These are phyloP conservation scores for Lentinus polychrous DNA, from an alignment of 1,284 basidiomycete genomes.

Conservation along the genomic window DNA sequence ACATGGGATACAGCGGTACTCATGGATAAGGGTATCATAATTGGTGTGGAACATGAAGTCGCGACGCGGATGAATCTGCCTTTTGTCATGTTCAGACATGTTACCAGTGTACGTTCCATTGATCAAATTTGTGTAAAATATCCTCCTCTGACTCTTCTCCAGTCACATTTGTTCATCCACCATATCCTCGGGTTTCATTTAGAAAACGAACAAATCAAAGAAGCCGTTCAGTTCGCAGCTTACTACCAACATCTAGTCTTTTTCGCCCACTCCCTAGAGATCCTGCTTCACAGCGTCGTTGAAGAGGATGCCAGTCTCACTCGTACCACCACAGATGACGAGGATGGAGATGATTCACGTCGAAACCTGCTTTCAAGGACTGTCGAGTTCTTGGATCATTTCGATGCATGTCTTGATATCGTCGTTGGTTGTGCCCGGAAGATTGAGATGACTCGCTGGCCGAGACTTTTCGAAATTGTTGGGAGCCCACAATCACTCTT, in stretches of 20 bases:
- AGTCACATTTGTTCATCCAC: conserved; percentile 94
- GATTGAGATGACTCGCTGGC: conserved; percentile 93
- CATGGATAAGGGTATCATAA: conserved; percentile 98
- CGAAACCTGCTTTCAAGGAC: conserved; percentile 59
- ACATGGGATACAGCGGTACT: conserved; percentile 63
- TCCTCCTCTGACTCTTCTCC: conserved; percentile 1
- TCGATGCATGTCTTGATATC: conserved; percentile 85
- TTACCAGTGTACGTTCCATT: conserved; percentile 67
- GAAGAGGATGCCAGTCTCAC: conserved; percentile 69
- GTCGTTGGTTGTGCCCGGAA: conserved; percentile 96
- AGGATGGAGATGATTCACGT: conserved; percentile 11
- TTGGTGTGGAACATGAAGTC: conserved; percentile 89
- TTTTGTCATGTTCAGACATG: conserved; percentile 89
- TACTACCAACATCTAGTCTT: conserved; percentile 88
- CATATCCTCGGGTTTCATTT: conserved; percentile 87
- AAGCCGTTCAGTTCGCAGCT: conserved; percentile 82
- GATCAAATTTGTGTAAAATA: neutral
- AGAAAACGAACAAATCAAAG: conserved; percentile 57
- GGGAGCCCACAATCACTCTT: conserved; percentile 90
- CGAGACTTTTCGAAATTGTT: conserved; percentile 81
- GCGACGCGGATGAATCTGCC: conserved; percentile 74
- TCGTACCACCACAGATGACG: conserved; percentile 18
- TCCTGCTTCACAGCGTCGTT: conserved; percentile 88
- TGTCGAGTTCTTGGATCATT: conserved; percentile 92
- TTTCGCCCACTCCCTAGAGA: conserved; percentile 92